Base-by-base conservation (phyloP, 768 basidiomycete species). In the Floccularia luteovirens region DNA sequence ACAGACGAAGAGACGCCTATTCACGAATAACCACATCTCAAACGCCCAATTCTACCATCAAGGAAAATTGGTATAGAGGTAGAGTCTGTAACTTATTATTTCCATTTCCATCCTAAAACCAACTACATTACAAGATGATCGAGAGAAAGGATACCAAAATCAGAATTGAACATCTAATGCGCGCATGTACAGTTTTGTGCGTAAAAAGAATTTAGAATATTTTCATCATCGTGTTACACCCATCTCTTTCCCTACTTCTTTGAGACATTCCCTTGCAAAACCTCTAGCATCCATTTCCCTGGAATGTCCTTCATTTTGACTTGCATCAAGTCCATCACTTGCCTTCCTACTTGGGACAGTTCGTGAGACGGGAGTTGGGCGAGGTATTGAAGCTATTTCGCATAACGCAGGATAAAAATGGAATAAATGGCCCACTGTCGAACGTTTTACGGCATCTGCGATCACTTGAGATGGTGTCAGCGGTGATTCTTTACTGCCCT, bases 361-460 rank as follows among this genome's bases (percentile, higher is more conserved):
- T 6, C 32, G 7, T 6, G 32, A 7, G 7, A 19, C 16, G 16
- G 90, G 86, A 10, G 79, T 68, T 48, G 71, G 75, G 21, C 79
- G 67, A 0, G 84, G 77, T 41, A 82, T 74, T 1, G 89, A 78
- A 5, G 75, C 81, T 34, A 94, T 82, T 50, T 90, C 81, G 48
- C 85, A 84, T 3, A 96, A 58, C 2, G 86, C 61, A 0, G 77
- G 64, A 52, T 93, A 93, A 43, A 94, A 81, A 53, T 91, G 81
- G 70, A 94, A 94, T 8, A 98, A 63, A 51, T 94, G 92, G 0
- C 85, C 90, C 12, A 78, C 70, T 0, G 77, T 58, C 1, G 92
- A 92, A 1, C 86, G 77, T 48, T 76, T 77, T 10, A 84, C 75
- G 0, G 83, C 75, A 43, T 90, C 80, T 0, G 79, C 67, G 16